Conservation (phyloP, 495 filamentous ascomycete genomes). For the Parmelia sp. region DNA sequence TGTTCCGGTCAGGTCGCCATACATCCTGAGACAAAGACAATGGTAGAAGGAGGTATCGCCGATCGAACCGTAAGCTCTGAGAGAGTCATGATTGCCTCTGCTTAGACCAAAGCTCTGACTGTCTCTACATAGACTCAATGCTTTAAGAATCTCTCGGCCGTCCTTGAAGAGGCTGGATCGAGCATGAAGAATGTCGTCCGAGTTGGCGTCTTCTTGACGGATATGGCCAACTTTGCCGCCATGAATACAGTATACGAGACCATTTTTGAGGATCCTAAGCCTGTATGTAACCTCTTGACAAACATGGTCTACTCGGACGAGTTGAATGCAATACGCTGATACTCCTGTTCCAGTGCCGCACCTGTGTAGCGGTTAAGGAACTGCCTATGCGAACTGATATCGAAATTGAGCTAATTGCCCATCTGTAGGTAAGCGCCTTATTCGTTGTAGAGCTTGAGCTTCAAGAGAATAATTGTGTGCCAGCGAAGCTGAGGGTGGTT, state of each 20-base stretch:
- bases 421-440: conserved; percentile 33
- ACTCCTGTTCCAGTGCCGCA: conserved; percentile 37
- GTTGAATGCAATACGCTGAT: background rate
- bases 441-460: conserved; percentile 1
- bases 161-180: conserved; percentile 59
- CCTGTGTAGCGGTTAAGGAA: conserved; percentile 62
- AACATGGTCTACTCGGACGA: background rate
- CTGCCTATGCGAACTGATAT: conserved; percentile 61
- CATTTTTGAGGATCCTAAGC: conserved; percentile 53
- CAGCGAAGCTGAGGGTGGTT: conserved; percentile 10
- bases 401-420: conserved; percentile 64
- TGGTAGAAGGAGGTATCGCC: conserved; percentile 48
- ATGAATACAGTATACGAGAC: conserved; percentile 57
- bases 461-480: conserved; percentile 13
- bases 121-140: conserved; percentile 36
- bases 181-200: conserved; percentile 60
- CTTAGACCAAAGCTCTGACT: background rate
- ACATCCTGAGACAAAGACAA: conserved; percentile 42
- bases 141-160: conserved; percentile 57
- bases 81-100: background rate
- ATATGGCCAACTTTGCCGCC: conserved; percentile 62
- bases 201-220: conserved; percentile 61
- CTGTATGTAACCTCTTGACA: conserved; percentile 30
- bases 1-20: conserved; percentile 46
- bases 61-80: conserved; percentile 44